Base-by-base conservation (phyloP, 805 yeast species). In the Spathaspora arborariae region DNA sequence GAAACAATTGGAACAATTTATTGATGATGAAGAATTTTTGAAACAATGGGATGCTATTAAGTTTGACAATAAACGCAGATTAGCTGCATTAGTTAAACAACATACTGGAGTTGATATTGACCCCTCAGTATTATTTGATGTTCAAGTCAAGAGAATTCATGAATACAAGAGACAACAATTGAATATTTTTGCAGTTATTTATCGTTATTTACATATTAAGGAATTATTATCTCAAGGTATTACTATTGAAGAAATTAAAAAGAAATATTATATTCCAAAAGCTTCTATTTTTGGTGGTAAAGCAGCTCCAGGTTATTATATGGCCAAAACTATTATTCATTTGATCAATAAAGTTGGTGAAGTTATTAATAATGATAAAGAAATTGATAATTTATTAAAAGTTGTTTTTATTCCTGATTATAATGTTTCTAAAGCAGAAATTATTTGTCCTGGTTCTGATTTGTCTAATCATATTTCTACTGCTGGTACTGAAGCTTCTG, bases 401-500 rank as follows among this genome's bases (percentile, higher is more conserved):
- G 96, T 89, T 46, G 89, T 86, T 34, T 90, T 87, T 61, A 78
- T 90, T 56, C 95, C 96, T 33, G 97, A 91, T 65, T 90, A 90
- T 70, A 90, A 90, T 58, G 97, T 91, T 35, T 86, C 96, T 30
- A 91, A 90, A 67, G 97, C 97, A 1, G 96, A 91, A 70, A 79
- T 89, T 48, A 88, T 90, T 59, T 78, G 82, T 54, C 96, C 97
- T 20, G 97, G 92, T 18, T 83, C 92, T 39, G 97, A 90, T 64
- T 74, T 90, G 58, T 85, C 94, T 41, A 94, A 90, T 70, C 97
- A 90, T 70, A 90, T 90, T 55, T 90, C 97, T 11, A 90, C 97
- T 38, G 97, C 97, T 7, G 97, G 97, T 57, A 90, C 97, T 22
- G 97, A 90, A 65, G 97, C 96, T 19, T 85, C 95, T 0, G 97